These are phyloP conservation scores for Aaosphaeria arxii DNA, from an alignment of 2,329 filamentous ascomycete genomes.

Conservation along the genomic window DNA sequence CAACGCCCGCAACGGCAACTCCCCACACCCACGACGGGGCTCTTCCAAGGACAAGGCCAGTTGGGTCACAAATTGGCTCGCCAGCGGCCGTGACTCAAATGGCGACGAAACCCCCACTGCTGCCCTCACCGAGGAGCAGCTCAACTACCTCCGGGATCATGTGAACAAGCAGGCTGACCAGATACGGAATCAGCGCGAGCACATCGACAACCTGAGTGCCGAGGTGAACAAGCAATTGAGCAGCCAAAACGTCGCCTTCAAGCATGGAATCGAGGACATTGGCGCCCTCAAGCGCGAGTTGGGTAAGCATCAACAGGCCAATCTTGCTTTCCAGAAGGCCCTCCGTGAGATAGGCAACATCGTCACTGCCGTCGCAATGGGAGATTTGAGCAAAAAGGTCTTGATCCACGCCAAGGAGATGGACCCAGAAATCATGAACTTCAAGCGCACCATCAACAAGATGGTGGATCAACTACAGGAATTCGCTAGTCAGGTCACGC, in stretches of 20 bases:
- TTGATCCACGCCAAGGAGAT: constrained; percentile 94
- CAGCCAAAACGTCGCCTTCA: constrained; percentile 77
- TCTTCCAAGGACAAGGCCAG: constrained; percentile 36
- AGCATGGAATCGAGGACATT: constrained; percentile 78
- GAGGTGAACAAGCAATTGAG: constrained; percentile 84
- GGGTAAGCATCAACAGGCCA: constrained; percentile 96
- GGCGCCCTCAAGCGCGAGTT: constrained; percentile 87
- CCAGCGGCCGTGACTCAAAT: constrained; percentile 50
- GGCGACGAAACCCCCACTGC: constrained; percentile 46
- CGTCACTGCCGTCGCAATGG: constrained; percentile 90
- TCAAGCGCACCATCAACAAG: constrained; percentile 97
- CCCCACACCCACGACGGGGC: constrained; percentile 25
- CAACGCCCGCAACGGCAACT: constrained; percentile 28
- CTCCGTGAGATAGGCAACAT: constrained; percentile 96
- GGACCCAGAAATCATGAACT: constrained; percentile 96
- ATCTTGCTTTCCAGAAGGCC: constrained; percentile 97
- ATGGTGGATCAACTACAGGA: constrained; percentile 99
- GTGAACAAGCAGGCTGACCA: constrained; percentile 92
- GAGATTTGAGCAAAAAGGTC: constrained; percentile 95
- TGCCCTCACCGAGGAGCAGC: constrained; percentile 75
- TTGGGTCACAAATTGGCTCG: constrained; percentile 53
- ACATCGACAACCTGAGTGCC: constrained; percentile 80
- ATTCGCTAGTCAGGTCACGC: constrained; percentile 94
- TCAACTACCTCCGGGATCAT: constrained; percentile 82
- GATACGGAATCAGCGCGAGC: constrained; percentile 81